Percentiles rank a stretch among this genome's conserved stretches.
Evolutionary conservation across 345 rosid species (phyloP).

Genomic region (Physaria fendleri): DNA sequence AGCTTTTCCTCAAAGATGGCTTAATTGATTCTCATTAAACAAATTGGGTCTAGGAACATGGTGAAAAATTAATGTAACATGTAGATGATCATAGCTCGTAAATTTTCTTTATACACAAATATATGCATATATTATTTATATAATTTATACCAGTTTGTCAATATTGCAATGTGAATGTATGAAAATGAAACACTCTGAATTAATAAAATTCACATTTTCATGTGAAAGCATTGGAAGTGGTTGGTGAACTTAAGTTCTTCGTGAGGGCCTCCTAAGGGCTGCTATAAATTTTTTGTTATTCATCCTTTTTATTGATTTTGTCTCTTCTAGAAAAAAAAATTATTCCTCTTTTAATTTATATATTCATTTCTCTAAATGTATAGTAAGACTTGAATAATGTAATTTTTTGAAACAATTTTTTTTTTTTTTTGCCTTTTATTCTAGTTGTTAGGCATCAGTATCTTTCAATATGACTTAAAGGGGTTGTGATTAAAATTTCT

Average conservation of each 20-base stretch:
- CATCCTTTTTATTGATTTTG: slow-evolving; percentile 7
- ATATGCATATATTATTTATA: background rate
- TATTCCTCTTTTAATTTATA: background rate
- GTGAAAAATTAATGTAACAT: background rate
- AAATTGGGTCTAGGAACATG: background rate
- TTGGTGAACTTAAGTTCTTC: slow-evolving; percentile 14
- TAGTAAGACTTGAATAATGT: background rate
- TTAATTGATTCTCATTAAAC: background rate
- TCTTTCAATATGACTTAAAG: background rate
- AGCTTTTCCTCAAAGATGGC: background rate
- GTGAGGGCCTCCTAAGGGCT: background rate
- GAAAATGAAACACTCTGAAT: background rate
- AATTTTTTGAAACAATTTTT: background rate
- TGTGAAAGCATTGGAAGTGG: slow-evolving; percentile 18
- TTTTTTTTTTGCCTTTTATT: background rate
- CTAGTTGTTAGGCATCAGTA: background rate
- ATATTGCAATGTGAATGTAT: background rate
- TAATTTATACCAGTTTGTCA: too few relatives aligned
- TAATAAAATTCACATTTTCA: background rate
- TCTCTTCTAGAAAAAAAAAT: background rate
- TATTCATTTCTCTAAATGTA: background rate
- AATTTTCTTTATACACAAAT: background rate
- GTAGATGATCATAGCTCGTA: background rate
- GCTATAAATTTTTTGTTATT: slow-evolving; percentile 1
- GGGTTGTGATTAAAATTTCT: background rate